Evolutionary conservation across 805 yeast genomes (phyloP).

Genomic region (Schwanniomyces polymorphus): DNA sequence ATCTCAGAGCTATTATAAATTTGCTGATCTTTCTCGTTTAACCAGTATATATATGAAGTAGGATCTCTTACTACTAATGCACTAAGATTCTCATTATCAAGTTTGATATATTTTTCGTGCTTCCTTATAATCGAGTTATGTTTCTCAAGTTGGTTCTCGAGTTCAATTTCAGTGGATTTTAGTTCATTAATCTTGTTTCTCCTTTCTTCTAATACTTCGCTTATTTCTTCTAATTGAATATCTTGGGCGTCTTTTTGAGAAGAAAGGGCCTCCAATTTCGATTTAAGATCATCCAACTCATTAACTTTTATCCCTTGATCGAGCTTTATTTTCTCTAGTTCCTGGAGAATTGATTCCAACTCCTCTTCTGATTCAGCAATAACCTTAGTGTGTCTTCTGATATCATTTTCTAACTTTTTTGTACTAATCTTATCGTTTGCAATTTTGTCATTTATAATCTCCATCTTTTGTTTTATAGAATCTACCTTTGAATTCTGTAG

Average conservation of each 20-base stretch:
- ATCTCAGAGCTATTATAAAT: constrained; percentile 37
- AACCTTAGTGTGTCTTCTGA: constrained; percentile 52
- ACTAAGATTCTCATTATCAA: constrained; percentile 40
- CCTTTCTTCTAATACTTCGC: constrained; percentile 33
- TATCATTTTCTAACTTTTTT: constrained; percentile 64
- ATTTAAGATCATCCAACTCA: constrained; percentile 35
- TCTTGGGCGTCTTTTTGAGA: constrained; percentile 37
- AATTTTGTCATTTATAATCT: constrained; percentile 55
- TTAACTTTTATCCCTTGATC: constrained; percentile 19
- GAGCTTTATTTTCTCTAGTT: constrained; percentile 18
- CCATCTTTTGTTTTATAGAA: constrained; percentile 66
- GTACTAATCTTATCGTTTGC: constrained; percentile 55
- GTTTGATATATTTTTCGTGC: constrained; percentile 39
- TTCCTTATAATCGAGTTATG: constrained; percentile 39
- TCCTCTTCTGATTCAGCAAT: constrained; percentile 51
- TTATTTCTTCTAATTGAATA: constrained; percentile 36
- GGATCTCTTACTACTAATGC: constrained; percentile 55
- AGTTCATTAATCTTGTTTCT: constrained; percentile 51
- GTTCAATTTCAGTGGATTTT: constrained; percentile 65
- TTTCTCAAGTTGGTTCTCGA: constrained; percentile 63
- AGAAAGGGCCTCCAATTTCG: constrained; percentile 30
- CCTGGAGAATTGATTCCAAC: constrained; percentile 23
- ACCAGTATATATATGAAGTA: constrained; percentile 50
- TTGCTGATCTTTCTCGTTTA: constrained; percentile 37
- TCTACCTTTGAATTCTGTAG: constrained; percentile 81